A percentile compares a stretch with the other conserved stretches of the same genome.
These are phyloP conservation scores for Cicer pinnatifidum DNA, from an alignment of 306 rosid species.

Conservation along the genomic window DNA sequence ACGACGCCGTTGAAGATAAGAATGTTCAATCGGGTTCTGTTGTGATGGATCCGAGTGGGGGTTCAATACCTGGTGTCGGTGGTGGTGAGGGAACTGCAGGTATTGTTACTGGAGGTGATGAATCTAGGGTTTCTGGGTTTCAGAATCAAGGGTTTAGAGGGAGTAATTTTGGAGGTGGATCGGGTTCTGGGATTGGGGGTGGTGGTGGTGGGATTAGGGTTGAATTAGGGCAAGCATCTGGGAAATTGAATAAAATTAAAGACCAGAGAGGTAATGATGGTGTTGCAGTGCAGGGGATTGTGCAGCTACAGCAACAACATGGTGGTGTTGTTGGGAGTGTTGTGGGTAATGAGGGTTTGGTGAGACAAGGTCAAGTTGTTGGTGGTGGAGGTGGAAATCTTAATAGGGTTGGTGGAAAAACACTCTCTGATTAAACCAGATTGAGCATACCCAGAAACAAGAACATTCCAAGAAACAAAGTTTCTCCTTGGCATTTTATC, in stretches of 20 bases:
- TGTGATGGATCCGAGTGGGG: slow-evolving; percentile 39
- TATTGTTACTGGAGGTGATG: slow-evolving; percentile 42
- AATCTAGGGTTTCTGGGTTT: slow-evolving; percentile 56
- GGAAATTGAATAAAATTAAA: slow-evolving; percentile 64
- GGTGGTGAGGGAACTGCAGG: slow-evolving; percentile 19
- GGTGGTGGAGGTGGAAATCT: slow-evolving; percentile 49
- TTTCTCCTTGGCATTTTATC: too few relatives aligned
- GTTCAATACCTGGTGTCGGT: slow-evolving; percentile 62
- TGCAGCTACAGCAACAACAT: slow-evolving; percentile 57
- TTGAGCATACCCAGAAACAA: too few relatives aligned
- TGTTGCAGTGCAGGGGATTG: slow-evolving; percentile 59
- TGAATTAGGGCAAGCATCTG: slow-evolving; percentile 71
- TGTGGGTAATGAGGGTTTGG: slow-evolving; percentile 62
- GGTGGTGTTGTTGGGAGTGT: slow-evolving; percentile 51
- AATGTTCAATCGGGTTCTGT: slow-evolving; percentile 50
- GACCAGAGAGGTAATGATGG: slow-evolving; percentile 60
- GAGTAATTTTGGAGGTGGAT: slow-evolving; percentile 63
- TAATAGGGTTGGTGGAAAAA: slow-evolving; percentile 53
- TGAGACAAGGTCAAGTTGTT: slow-evolving; percentile 61
- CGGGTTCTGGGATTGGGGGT: slow-evolving; percentile 45
- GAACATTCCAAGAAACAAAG: too few relatives aligned
- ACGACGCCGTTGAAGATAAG: slow-evolving; percentile 57
- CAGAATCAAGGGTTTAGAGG: slow-evolving; percentile 80
- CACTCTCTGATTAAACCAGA: too few relatives aligned
- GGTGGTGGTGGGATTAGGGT: slow-evolving; percentile 81